Base-by-base conservation (phyloP, 2,329 filamentous ascomycete species). In the Fusarium camptoceras region DNA sequence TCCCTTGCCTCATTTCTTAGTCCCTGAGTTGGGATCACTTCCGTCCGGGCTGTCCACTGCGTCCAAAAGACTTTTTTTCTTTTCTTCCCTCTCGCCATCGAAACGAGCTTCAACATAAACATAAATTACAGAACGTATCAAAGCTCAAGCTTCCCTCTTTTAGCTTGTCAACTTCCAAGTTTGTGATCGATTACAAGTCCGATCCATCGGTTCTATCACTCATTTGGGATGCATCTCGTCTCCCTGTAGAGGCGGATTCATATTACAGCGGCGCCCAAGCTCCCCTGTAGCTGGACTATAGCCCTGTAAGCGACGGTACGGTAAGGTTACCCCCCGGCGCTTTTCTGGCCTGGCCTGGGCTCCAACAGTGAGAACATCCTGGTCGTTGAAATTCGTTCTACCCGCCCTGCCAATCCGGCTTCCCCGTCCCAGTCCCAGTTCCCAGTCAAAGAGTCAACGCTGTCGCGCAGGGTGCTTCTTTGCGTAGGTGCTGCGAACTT, bases 371-470 rank as follows among this genome's bases (percentile, higher is more conserved):
- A 51, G 34, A 60, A 55, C 30, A 71, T 59, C 68, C 64, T 66
- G 56, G 68, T 69, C 48, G 2, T 58, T 27, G 61, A 66, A 66
- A 71, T 69, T 72, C 64, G 64, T 62, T 61, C 59, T 72, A 69
- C 55, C 68, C 68, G 68, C 64, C 50, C 63, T 72, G 64, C 64
- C 55, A 65, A 71, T 71, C 68, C 72, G 72, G 72, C 66, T 74
- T 74, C 72, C 72, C 72, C 72, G 61, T 64, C 61, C 50, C 59
- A 57, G 43, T 64, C 30, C 43, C 18, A 30, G 43, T 39, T 37
- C 44, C 30, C 30, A 39, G 53, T 49, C 53, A 48, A 28, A 62
- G 49, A 62, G 69, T 74, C 57, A 55, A 72, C 68, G 54, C 51
- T 66, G 46, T 44, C 51, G 55, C 53, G 70, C 72, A 74, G 65